Base-by-base conservation (phyloP, 2,329 filamentous ascomycete species). In the Pseudopyrenochaeta lycopersici region DNA sequence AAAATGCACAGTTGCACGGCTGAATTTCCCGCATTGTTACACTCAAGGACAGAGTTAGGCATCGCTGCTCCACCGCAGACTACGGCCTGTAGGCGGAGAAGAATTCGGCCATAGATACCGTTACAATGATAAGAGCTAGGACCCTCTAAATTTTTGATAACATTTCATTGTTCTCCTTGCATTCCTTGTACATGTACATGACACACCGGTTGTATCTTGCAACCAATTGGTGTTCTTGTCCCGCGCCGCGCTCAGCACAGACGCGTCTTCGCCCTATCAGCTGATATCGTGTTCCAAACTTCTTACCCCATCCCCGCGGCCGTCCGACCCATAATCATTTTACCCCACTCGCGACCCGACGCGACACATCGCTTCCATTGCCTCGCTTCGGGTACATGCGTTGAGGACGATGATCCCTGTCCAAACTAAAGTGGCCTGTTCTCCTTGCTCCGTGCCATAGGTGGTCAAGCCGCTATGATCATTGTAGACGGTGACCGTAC, bases 251-350 rank as follows among this genome's bases (percentile, higher is more conserved):
- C 57, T 47, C 51, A 57, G 62, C 58, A 63, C 62, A 51, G 56
- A 60, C 67, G 42, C 67, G 62, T 29, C 49, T 44, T 59, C 68
- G 62, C 69, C 62, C 50, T 55, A 61, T 72, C 71, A 73, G 54
- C 57, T 73, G 71, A 73, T 66, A 71, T 67, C 68, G 70, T 66
- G 69, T 62, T 64, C 48, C 50, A 38, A 52, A 54, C 35, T 46
- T 43, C 23, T 27, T 47, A 20, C 49, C 27, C 30, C 33, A 29
- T 23, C 36, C 17, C 29, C 5, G 14, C 38, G 21, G 38, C 18
- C 17, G 17, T 29, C 14, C 21, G 21, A 17, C 41, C 41, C 41
- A 20, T 33, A 17, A 45, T 43, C 17, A 38, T 17, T 35, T 29
- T 40, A 45, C 40, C 46, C 46, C 51, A 21, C 29, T 27, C 21